Base-by-base conservation (phyloP, 805 yeast species). In the Tetrapisispora phaffii region DNA sequence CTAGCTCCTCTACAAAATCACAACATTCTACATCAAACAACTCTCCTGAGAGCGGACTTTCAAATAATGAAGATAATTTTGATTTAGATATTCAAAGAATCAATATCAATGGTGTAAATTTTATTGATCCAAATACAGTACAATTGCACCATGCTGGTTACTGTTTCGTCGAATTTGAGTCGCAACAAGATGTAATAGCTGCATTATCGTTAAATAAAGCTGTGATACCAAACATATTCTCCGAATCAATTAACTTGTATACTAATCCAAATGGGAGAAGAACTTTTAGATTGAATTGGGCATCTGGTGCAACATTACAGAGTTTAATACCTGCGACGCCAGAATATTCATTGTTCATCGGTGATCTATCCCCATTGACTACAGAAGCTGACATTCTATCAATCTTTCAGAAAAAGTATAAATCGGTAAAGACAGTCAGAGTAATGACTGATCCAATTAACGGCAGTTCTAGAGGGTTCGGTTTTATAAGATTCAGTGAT, bases 361-460 rank as follows among this genome's bases (percentile, higher is more conserved):
- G 94, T 32, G 93, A 84, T 61, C 68, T 84, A 48, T 75, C 87
- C 1, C 86, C 90, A 1, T 72, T 78, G 1, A 82, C 88, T 4
- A 83, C 90, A 0, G 93, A 84, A 59, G 89, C 89, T 6, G 89
- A 83, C 60, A 63, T 84, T 47, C 64, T 84, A 41, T 79, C 85
- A 21, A 68, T 84, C 42, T 84, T 84, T 60, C 90, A 83, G 60
- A 74, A 76, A 36, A 72, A 73, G 46, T 84, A 75, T 64, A 68
- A 68, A 42, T 75, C 85, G 8, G 82, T 84, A 34, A 82, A 82
- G 54, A 83, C 93, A 2, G 93, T 84, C 7, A 68, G 93, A 48
- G 90, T 84, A 10, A 84, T 84, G 90, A 83, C 93, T 0, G 90
- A 84, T 58, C 93, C 93, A 2, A 74, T 84, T 6, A 74, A 83